Base-by-base conservation (phyloP, 441 rosid species). In the Mallotus japonicus region DNA sequence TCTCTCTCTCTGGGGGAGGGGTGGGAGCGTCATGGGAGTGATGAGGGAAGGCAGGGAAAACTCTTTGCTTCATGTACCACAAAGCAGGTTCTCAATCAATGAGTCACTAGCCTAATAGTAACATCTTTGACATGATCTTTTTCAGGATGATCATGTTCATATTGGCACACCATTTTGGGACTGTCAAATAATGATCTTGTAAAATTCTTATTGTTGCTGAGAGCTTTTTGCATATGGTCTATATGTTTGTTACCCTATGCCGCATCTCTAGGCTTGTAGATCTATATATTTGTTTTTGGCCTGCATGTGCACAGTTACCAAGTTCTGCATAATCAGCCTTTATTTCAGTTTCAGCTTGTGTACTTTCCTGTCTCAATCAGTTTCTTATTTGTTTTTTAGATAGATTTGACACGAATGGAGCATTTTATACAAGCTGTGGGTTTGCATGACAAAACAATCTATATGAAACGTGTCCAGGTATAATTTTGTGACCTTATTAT, bases 361-460 rank as follows among this genome's bases (percentile, higher is more conserved):
- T 2, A 1, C 37, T 24, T 49, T 67, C 13, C 0, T 10, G 37
- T 49, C 32, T 49, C 17, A 15, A 28, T n/a, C 24, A 50, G 11
- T 74, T 58, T 60, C 16, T 54, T 46, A 8, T 53, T 73, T 46
- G 57, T 13, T 70, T 28, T 22, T 24, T 56, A 80, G 83, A 60
- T 76, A 66, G 67, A 80, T 71, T 65, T 80, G 58, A 32, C 20
- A 46, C 69, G 80, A 0, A 57, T 80, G 62, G 75, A 70, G 72
- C 83, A 80, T 71, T 73, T 80, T 61, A 13, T 80, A 32, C 71
- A 63, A 61, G 74, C 77, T 54, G 20, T 76, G 49, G 77, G 78
- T 16, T 65, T 62, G 9, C 40, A 61, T 70, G 80, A 80, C 54
- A n/a, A 44, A 28, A 16, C 32, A 69, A 47, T 73, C 22, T 59